A percentile compares a stretch with the other conserved stretches of the same genome.
phyloP scores from a whole-genome alignment of 176 grass and related monocot genomes.

The Chloris gayana region DNA sequence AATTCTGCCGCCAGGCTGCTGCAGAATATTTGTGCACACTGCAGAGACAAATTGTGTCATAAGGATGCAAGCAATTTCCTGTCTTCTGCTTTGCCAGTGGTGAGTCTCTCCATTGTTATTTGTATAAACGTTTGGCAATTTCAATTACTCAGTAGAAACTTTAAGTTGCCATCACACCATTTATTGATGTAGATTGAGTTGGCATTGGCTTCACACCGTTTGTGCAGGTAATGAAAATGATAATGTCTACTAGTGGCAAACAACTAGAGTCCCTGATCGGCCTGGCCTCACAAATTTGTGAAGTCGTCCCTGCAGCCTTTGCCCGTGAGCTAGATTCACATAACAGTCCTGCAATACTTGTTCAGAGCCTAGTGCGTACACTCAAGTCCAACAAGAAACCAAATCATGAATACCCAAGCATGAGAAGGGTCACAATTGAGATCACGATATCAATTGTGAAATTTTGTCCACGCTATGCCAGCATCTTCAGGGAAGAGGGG shows the following conservation, averaged over 20 bases:
- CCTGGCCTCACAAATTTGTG: neutral
- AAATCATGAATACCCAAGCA: too few relatives aligned
- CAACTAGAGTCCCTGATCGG: neutral
- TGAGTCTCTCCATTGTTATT: neutral
- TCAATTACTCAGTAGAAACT: too few relatives aligned
- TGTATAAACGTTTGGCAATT: too few relatives aligned
- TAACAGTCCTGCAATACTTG: neutral
- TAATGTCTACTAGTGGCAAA: neutral
- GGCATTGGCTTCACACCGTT: neutral
- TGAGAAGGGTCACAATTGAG: too few relatives aligned
- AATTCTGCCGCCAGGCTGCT: neutral
- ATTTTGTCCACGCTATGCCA: too few relatives aligned
- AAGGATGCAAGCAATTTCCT: neutral
- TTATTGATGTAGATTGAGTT: too few relatives aligned
- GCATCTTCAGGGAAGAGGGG: too few relatives aligned
- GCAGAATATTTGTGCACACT: too few relatives aligned
- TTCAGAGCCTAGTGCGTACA: neutral
- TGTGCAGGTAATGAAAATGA: neutral
- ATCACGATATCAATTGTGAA: too few relatives aligned
- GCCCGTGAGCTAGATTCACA: neutral
- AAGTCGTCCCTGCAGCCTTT: neutral
- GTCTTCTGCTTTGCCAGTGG: neutral
- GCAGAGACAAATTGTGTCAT: neutral
- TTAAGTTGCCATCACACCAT: too few relatives aligned
- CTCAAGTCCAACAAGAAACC: too few relatives aligned